A percentile compares a stretch with the other conserved stretches of the same genome.
phyloP scores from a whole-genome alignment of 148 eudicot genomes.

The Beta vulgaris region DNA sequence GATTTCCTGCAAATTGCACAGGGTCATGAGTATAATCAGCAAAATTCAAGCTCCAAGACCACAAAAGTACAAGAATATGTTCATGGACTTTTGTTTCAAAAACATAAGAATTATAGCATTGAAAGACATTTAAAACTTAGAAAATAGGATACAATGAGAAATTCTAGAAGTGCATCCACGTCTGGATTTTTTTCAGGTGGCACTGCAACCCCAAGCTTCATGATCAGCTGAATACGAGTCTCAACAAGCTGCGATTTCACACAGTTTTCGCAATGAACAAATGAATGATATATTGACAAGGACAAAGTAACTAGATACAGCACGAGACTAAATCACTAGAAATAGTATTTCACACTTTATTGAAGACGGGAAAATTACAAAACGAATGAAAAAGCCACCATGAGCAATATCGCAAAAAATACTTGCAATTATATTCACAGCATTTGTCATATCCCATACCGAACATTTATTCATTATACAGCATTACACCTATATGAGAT shows the following conservation, averaged over 20 bases:
- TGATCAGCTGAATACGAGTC: constrained; percentile 68
- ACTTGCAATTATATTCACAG: neutral
- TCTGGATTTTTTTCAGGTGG: constrained; percentile 39
- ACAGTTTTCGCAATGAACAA: neutral
- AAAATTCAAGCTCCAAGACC: neutral
- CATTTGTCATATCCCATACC: neutral
- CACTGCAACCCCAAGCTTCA: constrained; percentile 43
- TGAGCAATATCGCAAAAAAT: neutral
- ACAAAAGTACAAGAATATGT: neutral
- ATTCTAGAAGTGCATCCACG: constrained; percentile 50
- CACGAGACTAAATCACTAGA: neutral
- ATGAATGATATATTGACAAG: neutral
- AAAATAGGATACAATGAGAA: constrained; percentile 54
- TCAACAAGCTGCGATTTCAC: constrained; percentile 66
- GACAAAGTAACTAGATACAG: neutral
- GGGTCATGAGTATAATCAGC: neutral
- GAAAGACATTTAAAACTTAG: neutral
- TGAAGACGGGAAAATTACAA: neutral
- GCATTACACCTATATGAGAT: neutral
- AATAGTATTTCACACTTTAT: neutral
- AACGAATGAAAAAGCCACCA: neutral
- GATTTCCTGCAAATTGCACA: neutral
- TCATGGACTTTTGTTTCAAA: neutral
- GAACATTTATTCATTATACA: neutral
- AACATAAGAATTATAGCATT: neutral